Percentiles rank a stretch among this genome's conserved stretches.
Conservation (phyloP, 805 yeast genomes). For the Ogataea paradorogensis region DNA sequence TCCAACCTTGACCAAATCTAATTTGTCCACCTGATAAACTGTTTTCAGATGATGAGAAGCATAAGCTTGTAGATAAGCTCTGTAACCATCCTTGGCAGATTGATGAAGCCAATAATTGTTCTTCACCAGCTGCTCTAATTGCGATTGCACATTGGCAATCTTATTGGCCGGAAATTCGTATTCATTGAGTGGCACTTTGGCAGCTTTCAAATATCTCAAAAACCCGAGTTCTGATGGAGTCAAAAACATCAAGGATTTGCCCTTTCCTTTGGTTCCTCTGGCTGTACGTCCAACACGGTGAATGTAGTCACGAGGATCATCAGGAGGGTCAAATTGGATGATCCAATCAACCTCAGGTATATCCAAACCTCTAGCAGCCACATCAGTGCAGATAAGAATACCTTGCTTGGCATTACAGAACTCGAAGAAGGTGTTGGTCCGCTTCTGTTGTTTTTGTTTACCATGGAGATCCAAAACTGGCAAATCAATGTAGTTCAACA, state of each 20-base stretch:
- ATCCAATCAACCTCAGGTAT: conserved; percentile 99
- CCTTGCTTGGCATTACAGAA: conserved; percentile 97
- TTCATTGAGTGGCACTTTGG: conserved; percentile 96
- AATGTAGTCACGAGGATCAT: conserved; percentile 98
- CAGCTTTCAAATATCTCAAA: conserved; percentile 89
- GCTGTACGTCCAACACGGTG: conserved; percentile 99
- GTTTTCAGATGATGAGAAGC: conserved; percentile 95
- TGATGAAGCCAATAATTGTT: conserved; percentile 93
- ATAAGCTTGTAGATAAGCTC: conserved; percentile 95
- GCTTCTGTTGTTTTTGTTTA: conserved; percentile 96
- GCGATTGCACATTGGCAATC: conserved; percentile 94
- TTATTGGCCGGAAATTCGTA: conserved; percentile 93
- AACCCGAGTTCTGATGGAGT: conserved; percentile 94
- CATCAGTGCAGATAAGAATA: conserved; percentile 92
- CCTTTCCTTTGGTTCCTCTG: conserved; percentile 84
- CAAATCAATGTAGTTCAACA: conserved; percentile 90
- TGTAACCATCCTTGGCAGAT: conserved; percentile 95
- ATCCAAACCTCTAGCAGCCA: conserved; percentile 98
- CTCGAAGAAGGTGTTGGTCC: conserved; percentile 97
- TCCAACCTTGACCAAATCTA: conserved; percentile 92
- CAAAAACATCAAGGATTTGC: conserved; percentile 92
- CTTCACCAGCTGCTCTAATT: conserved; percentile 84
- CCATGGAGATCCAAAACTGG: conserved; percentile 98
- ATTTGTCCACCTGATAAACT: conserved; percentile 92
- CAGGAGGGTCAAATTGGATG: conserved; percentile 98